Base-by-base conservation (phyloP, 768 basidiomycete genomes). In the Calocybe gangraenosa region DNA sequence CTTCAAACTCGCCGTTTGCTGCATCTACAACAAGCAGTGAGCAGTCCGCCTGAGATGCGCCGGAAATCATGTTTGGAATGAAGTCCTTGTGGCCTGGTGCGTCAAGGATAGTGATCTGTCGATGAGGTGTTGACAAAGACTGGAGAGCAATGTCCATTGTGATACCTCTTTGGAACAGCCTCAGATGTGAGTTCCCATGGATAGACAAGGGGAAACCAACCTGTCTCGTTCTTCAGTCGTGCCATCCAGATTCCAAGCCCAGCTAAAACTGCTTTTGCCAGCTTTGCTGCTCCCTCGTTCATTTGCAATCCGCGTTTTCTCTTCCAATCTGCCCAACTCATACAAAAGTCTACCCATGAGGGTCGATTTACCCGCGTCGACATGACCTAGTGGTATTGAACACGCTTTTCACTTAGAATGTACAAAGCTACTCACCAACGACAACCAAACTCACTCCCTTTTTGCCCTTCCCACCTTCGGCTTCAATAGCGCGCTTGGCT, bases 21-120 rank as follows among this genome's bases (percentile, higher is more conserved):
- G 93, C 84, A 61, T 96, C 96, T 20, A 99, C 83, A 3, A 98
- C 94, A 17, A 98, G 80, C 7, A 98, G 65, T 0, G 96, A 92
- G 37, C 91, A 91, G 54, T 98, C 96, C 0, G 95, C 96, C 64
- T 97, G 96, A 2, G 94, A 84, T 6, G 96, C 95, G 1, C 96
- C 96, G 0, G 94, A 97, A 42, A 99, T 99, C 95, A 98, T 98
- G 60, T 98, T 98, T 1, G 96, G 96, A 51, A 99, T 87, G 56
- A 98, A 98, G 59, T 99, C 96, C 53, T 84, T 87, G 65, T 99
- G 96, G 0, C 96, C 96, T 0, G 96, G 96, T 0, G 95, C 95
- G 57, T 99, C 96, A 22, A 99, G 78, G n/a, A 99, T 79, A 1
- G 92, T 96, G 53, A 98, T 82, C 51, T 82, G 77, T 40, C 87